These are phyloP conservation scores for Botryosphaeria dothidea DNA, from an alignment of 2,329 filamentous ascomycete species.

Conservation along the genomic window DNA sequence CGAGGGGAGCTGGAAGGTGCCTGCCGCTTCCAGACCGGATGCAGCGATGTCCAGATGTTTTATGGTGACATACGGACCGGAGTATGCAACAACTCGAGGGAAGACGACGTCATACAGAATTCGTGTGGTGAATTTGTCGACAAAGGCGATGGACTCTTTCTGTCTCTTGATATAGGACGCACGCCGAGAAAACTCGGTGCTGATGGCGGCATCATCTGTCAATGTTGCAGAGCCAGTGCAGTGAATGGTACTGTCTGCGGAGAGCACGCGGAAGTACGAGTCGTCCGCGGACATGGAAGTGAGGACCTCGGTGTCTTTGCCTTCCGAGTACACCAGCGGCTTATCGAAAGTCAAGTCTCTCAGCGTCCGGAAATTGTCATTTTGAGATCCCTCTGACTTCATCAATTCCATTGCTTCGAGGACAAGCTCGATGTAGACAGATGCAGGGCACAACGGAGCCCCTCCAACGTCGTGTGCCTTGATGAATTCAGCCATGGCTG, in stretches of 20 bases:
- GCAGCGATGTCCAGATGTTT: constrained; percentile 28
- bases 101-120: constrained; percentile 34
- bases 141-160: constrained; percentile 18
- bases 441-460: constrained; percentile 14
- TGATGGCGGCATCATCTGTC: not conserved
- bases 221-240: not conserved
- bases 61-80: constrained; percentile 28
- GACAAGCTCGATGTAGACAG: constrained; percentile 15
- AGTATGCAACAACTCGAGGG: constrained; percentile 32
- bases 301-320: not conserved
- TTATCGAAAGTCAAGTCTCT: constrained; percentile 12
- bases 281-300: not conserved
- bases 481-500: constrained; percentile 4
- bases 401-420: not conserved
- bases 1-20: not conserved
- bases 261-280: not conserved
- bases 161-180: constrained; percentile 16
- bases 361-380: not conserved
- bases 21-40: constrained; percentile 21
- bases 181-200: not conserved
- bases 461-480: constrained; percentile 18
- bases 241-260: not conserved
- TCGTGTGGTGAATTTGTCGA: constrained; percentile 27
- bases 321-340: constrained; percentile 12
- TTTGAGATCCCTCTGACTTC: not conserved